These are phyloP conservation scores for Alternaria sp. DNA, from an alignment of 2,329 filamentous ascomycete genomes.

Conservation along the genomic window DNA sequence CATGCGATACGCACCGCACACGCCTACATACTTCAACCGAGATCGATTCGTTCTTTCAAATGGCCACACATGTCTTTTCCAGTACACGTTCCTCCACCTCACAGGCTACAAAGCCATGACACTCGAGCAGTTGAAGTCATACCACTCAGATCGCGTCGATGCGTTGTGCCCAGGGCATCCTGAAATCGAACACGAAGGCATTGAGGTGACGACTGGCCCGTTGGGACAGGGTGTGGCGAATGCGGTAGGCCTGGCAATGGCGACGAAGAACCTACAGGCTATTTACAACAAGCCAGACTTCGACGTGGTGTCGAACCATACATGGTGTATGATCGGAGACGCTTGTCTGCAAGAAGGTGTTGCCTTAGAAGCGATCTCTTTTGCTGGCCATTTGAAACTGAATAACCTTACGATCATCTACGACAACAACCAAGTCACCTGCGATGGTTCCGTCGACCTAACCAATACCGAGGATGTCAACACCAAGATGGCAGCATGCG, in stretches of 20 bases:
- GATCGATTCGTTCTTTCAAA: constrained; percentile 71
- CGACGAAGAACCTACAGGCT: constrained; percentile 66
- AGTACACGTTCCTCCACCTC: constrained; percentile 63
- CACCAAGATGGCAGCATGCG: constrained; percentile 64
- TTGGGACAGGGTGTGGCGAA: constrained; percentile 67
- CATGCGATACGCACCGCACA: constrained; percentile 67
- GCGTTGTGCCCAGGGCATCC: constrained; percentile 64
- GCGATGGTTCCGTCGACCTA: constrained; percentile 65
- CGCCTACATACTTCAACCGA: constrained; percentile 66
- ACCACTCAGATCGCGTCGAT: constrained; percentile 59
- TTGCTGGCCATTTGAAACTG: constrained; percentile 64
- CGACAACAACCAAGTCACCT: constrained; percentile 69
- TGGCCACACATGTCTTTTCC: constrained; percentile 64
- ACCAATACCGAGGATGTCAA: constrained; percentile 66
- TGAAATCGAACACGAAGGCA: constrained; percentile 65
- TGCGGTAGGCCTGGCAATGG: constrained; percentile 62
- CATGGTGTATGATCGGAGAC: constrained; percentile 66
- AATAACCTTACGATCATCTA: constrained; percentile 67
- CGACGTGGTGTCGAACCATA: constrained; percentile 61
- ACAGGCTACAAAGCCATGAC: constrained; percentile 64
- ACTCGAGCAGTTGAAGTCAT: constrained; percentile 64
- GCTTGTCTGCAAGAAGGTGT: constrained; percentile 68
- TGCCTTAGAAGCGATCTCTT: constrained; percentile 63
- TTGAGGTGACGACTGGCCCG: constrained; percentile 68
- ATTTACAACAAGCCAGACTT: constrained; percentile 64